phyloP scores from a whole-genome alignment of 129 eudicot genomes.

The Scalesia atractyloides region DNA sequence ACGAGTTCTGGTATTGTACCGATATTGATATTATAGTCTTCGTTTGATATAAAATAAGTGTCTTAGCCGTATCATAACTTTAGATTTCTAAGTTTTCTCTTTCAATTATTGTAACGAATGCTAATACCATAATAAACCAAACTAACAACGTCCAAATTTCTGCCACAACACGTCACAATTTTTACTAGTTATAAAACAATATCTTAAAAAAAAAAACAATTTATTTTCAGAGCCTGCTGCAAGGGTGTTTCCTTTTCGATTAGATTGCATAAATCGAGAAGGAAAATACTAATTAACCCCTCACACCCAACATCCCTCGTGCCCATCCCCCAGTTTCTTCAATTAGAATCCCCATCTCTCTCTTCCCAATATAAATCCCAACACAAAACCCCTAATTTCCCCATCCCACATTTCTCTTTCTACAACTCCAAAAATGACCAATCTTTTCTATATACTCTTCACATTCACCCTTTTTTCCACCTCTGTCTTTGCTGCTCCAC shows the following conservation, averaged over 20 bases:
- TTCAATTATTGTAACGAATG: too few species aligned
- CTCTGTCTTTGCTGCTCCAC: conserved; percentile 37
- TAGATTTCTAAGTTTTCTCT: too few species aligned
- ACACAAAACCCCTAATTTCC: neutral
- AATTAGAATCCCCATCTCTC: conserved; percentile 4
- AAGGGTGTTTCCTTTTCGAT: neutral
- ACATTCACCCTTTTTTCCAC: conserved; percentile 34
- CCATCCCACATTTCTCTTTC: neutral
- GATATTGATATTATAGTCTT: too few species aligned
- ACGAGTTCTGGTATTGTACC: too few species aligned
- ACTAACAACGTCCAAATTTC: too few species aligned
- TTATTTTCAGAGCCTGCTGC: too few species aligned
- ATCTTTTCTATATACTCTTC: conserved; percentile 26
- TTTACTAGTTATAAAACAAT: too few species aligned
- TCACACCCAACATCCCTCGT: conserved; percentile 25
- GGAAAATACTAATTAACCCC: too few species aligned
- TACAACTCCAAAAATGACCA: conserved; percentile 36
- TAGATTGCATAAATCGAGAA: conserved; percentile 29
- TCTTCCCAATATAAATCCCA: conserved; percentile 22
- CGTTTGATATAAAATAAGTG: too few species aligned
- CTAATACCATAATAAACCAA: too few species aligned
- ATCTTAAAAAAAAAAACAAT: neutral
- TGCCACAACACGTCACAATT: too few species aligned
- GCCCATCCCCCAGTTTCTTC: conserved; percentile 25
- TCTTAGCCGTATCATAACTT: too few species aligned